Conservation (phyloP, 2,329 filamentous ascomycete species). For the Chaetothyriales sp. region DNA sequence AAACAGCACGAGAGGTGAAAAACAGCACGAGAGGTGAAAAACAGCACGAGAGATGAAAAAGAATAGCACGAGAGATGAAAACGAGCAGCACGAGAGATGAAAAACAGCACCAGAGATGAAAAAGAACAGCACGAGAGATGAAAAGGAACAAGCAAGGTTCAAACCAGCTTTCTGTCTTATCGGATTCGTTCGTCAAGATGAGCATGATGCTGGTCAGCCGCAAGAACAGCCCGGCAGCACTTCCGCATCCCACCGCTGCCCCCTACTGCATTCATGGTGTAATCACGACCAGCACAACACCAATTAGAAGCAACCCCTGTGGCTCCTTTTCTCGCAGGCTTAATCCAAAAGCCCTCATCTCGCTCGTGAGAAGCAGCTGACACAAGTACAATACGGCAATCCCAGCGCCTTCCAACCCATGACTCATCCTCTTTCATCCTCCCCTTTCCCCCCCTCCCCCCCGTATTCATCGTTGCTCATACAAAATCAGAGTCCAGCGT, state of each 20-base stretch:
- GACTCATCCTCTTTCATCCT: constrained; percentile 13
- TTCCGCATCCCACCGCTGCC: not conserved
- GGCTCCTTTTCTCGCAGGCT: not conserved
- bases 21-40: too few relatives aligned
- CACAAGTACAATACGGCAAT: not conserved
- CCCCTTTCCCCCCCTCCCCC: too few relatives aligned
- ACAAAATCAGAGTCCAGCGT: constrained; percentile 7
- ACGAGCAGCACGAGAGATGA: too few relatives aligned
- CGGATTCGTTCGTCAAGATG: not conserved
- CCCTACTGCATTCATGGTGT: not conserved
- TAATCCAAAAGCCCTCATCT: not conserved
- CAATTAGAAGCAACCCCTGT: not conserved
- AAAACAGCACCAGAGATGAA: too few relatives aligned
- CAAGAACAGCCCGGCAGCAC: not conserved
- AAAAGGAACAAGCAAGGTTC: too few relatives aligned
- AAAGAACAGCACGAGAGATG: too few relatives aligned
- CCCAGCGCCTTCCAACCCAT: not conserved
- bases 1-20: too few relatives aligned
- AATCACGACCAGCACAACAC: not conserved
- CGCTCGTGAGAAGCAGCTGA: not conserved
- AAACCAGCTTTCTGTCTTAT: too few relatives aligned
- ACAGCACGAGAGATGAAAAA: too few relatives aligned
- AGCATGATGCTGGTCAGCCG: not conserved
- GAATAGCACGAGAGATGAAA: too few relatives aligned
- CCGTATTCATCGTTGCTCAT: constrained; percentile 16